Evolutionary conservation across 352 stramenopile species (phyloP).

Genomic region (Phytopythium litorale): DNA sequence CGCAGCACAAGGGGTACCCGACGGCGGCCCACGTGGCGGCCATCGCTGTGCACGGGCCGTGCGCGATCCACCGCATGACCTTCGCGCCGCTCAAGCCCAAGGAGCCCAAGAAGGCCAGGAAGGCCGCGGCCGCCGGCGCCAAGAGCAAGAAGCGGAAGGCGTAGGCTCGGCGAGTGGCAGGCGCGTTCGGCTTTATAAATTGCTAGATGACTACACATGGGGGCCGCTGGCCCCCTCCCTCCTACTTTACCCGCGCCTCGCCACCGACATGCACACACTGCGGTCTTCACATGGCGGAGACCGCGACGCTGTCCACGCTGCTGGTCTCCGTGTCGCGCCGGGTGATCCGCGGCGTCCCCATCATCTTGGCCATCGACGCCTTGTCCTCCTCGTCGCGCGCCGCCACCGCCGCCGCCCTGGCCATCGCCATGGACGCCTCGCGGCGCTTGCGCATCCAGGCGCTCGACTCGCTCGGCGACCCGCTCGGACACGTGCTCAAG

Average conservation of each 20-base stretch:
- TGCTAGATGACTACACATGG: too few relatives aligned
- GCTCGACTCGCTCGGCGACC: conserved; percentile 1
- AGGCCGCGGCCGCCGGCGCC: background rate
- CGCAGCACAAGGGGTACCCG: conserved; percentile 97
- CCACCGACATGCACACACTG: background rate
- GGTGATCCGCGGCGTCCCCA: conserved; percentile 2
- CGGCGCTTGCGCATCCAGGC: conserved; percentile 6
- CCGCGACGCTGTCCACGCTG: conserved; percentile 5
- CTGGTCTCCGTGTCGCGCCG: conserved; percentile 7
- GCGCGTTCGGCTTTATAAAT: background rate
- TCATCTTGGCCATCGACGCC: background rate
- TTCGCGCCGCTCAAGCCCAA: conserved; percentile 94
- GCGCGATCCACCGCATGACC: conserved; percentile 93
- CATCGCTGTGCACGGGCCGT: conserved; percentile 89
- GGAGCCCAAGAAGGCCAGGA: conserved; percentile 17
- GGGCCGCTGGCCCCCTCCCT: background rate
- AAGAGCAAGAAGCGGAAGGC: conserved; percentile 1
- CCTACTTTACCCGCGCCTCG: background rate
- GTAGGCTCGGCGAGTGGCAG: background rate
- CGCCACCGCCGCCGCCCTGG: conserved; percentile 4
- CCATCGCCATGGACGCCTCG: conserved; percentile 6
- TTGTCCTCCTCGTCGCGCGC: background rate
- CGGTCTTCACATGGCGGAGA: background rate
- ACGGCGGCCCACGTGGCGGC: conserved; percentile 90
- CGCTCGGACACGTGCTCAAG: conserved; percentile 19